These are phyloP conservation scores for Coleophoma crateriformis DNA, from an alignment of 2,329 filamentous ascomycete species.

Conservation along the genomic window DNA sequence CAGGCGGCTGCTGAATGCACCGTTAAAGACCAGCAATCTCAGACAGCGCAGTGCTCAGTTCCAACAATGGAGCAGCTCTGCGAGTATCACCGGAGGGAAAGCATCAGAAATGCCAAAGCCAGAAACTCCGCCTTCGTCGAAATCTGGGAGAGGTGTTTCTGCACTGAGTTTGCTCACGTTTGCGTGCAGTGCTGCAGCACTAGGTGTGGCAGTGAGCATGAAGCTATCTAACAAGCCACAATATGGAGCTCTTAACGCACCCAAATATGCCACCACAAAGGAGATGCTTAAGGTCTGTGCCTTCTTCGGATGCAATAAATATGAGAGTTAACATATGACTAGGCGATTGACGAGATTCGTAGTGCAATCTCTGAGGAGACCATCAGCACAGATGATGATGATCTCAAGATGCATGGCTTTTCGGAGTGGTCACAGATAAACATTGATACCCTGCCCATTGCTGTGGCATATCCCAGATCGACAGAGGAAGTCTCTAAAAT, in stretches of 20 bases:
- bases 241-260: conserved; percentile 14
- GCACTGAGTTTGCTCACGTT: too few species aligned
- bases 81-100: too few species aligned
- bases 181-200: conserved; percentile 4
- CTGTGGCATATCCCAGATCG: conserved; percentile 55
- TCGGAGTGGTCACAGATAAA: conserved; percentile 60
- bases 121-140: too few species aligned
- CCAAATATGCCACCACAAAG: conserved; percentile 7
- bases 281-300: conserved; percentile 5
- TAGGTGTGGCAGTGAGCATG: conserved; percentile 83
- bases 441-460: conserved; percentile 51
- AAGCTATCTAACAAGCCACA: conserved; percentile 26
- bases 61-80: too few species aligned
- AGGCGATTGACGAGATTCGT: conserved; percentile 12
- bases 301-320: neutral
- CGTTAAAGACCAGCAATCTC: too few species aligned
- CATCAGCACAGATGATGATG: conserved; percentile 56
- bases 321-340: neutral
- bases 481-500: conserved; percentile 58
- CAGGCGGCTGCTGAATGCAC: too few species aligned
- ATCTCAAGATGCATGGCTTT: conserved; percentile 54
- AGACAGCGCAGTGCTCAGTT: too few species aligned
- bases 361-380: conserved; percentile 37
- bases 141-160: too few species aligned
- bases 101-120: too few species aligned